These are phyloP conservation scores for Mycosarcoma maydis DNA, from an alignment of 1,284 basidiomycete genomes.

Conservation along the genomic window DNA sequence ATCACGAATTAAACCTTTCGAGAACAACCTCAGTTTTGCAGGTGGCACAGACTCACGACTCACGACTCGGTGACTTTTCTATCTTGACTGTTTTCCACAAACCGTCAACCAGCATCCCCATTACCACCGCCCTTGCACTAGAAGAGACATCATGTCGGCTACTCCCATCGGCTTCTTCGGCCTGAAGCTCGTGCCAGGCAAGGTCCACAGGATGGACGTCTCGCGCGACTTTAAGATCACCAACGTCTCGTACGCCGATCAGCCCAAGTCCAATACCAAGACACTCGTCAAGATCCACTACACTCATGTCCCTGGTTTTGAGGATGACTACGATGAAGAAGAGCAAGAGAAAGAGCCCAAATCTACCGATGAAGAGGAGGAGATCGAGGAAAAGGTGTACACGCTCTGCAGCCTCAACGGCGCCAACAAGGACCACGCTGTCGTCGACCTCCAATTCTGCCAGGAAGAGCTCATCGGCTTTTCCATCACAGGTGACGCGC, in stretches of 20 bases:
- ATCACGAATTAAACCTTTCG: too few relatives aligned
- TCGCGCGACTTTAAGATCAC: slow-evolving; percentile 81
- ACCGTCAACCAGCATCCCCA: too few relatives aligned
- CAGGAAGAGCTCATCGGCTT: slow-evolving; percentile 75
- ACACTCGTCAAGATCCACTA: slow-evolving; percentile 79
- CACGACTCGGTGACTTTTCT: too few relatives aligned
- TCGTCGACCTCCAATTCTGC: slow-evolving; percentile 74
- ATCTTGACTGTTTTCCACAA: too few relatives aligned
- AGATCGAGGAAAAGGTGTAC: slow-evolving; percentile 68
- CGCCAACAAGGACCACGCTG: slow-evolving; percentile 76
- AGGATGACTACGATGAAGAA: slow-evolving; percentile 71
- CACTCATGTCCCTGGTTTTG: slow-evolving; percentile 70
- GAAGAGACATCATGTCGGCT: slow-evolving; percentile 52
- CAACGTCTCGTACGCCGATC: slow-evolving; percentile 77
- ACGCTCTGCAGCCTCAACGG: slow-evolving; percentile 71
- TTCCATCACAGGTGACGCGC: slow-evolving; percentile 83
- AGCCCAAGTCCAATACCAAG: slow-evolving; percentile 74
- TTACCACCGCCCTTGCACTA: too few relatives aligned
- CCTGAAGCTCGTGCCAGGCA: slow-evolving; percentile 72
- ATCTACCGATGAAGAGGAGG: slow-evolving; percentile 66
- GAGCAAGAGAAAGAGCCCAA: slow-evolving; percentile 58
- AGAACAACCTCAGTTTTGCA: too few relatives aligned
- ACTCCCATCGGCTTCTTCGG: slow-evolving; percentile 63
- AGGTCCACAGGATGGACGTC: slow-evolving; percentile 74
- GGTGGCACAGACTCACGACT: slow-evolving; percentile 7